A percentile compares a stretch with the other conserved stretches of the same genome.
Evolutionary conservation across 179 eudicot species (phyloP).

Genomic region (Nepenthes alata): DNA sequence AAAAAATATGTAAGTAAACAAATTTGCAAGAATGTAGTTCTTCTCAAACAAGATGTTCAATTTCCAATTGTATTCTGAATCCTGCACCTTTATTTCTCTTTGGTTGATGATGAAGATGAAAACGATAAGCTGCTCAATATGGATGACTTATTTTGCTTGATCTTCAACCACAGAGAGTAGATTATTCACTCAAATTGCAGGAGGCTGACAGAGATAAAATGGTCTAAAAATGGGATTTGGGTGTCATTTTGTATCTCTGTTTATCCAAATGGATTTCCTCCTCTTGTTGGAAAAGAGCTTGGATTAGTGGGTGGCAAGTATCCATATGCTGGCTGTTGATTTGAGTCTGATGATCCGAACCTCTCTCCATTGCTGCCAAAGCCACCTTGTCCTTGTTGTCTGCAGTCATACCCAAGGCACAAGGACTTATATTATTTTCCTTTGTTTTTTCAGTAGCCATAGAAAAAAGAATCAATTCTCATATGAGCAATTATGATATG

Average conservation of each 20-base stretch:
- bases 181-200: too few species aligned
- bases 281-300: conserved; percentile 23
- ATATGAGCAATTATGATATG: neutral
- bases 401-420: conserved; percentile 13
- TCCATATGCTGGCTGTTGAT: conserved; percentile 20
- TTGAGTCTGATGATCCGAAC: conserved; percentile 25
- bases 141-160: too few species aligned
- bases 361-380: conserved; percentile 11
- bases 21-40: too few species aligned
- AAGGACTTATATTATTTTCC: neutral
- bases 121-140: too few species aligned
- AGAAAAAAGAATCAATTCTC: neutral
- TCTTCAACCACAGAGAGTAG: too few species aligned
- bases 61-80: too few species aligned
- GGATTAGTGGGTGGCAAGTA: conserved; percentile 20
- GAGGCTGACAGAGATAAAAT: too few species aligned
- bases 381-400: conserved; percentile 26
- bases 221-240: too few species aligned
- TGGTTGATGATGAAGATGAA: too few species aligned
- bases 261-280: conserved; percentile 65
- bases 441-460: neutral
- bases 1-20: too few species aligned
- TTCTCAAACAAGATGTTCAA: too few species aligned
- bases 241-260: neutral
- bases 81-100: too few species aligned